Conservation (phyloP, 768 basidiomycete genomes). For the Mycena galericulata region DNA sequence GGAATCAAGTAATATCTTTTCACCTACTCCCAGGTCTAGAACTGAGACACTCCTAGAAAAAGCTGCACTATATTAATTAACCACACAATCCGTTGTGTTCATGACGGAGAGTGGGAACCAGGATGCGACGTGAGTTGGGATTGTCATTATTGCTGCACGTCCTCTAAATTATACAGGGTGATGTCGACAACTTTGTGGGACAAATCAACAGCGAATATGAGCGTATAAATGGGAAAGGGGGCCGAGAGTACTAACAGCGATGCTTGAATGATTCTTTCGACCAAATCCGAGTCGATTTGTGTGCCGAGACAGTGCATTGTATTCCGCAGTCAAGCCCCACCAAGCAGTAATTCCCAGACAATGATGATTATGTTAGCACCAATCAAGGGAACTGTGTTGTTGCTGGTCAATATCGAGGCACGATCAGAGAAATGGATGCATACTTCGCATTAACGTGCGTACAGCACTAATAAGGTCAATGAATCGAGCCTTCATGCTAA, state of each 20-base stretch:
- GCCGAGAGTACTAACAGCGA: slow-evolving; percentile 13
- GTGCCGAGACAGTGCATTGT: slow-evolving; percentile 27
- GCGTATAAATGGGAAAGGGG: slow-evolving; percentile 61
- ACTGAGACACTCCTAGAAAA: slow-evolving; percentile 58
- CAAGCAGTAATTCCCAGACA: slow-evolving; percentile 84
- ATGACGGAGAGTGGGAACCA: slow-evolving; percentile 84
- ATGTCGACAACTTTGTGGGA: slow-evolving; percentile 76
- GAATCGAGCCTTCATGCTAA: slow-evolving; percentile 84
- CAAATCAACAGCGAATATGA: slow-evolving; percentile 83
- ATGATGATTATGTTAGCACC: slow-evolving; percentile 89
- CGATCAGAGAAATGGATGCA: slow-evolving; percentile 50
- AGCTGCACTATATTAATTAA: slow-evolving; percentile 91
- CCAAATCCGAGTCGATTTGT: not conserved
- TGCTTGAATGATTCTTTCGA: not conserved
- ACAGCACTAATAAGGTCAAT: slow-evolving; percentile 96
- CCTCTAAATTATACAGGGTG: slow-evolving; percentile 59
- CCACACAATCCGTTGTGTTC: slow-evolving; percentile 74
- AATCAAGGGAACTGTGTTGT: slow-evolving; percentile 86
- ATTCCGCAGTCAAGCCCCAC: slow-evolving; percentile 40
- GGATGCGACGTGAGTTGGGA: slow-evolving; percentile 72
- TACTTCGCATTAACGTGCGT: slow-evolving; percentile 96
- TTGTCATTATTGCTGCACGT: not conserved
- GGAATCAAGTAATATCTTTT: slow-evolving; percentile 64
- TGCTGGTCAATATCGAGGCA: slow-evolving; percentile 13
- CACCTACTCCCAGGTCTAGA: not conserved